Conservation (phyloP, 2,329 filamentous ascomycete genomes). For the Polytolypa hystricis region DNA sequence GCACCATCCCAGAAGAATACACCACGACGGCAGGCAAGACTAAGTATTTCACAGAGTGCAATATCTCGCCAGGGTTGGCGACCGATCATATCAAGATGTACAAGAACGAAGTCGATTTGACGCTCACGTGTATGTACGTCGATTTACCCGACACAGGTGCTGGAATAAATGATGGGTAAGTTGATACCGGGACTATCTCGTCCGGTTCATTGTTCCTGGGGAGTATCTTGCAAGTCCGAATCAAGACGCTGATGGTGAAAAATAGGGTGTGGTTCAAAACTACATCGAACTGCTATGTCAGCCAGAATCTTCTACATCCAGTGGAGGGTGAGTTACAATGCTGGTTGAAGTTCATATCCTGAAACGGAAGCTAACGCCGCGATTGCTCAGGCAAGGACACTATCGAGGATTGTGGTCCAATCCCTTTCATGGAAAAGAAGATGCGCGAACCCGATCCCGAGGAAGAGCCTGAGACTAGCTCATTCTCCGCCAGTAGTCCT, state of each 20-base stretch:
- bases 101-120: neutral
- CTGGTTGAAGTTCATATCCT: too few relatives aligned
- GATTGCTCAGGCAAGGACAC: neutral
- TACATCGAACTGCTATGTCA: conserved; percentile 1
- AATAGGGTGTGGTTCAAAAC: neutral
- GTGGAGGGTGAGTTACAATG: neutral
- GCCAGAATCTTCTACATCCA: neutral
- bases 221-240: too few relatives aligned
- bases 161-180: neutral
- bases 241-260: too few relatives aligned
- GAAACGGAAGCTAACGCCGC: neutral
- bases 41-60: neutral
- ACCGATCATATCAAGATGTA: conserved; percentile 3
- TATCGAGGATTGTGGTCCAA: neutral
- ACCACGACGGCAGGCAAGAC: neutral
- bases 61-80: neutral
- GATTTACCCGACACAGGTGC: neutral
- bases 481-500: neutral
- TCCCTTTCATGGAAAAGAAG: neutral
- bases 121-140: neutral
- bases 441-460: conserved; percentile 1
- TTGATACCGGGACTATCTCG: neutral
- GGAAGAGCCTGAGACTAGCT: neutral
- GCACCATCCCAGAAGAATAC: neutral
- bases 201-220: neutral